Evolutionary conservation across 2,329 filamentous ascomycete genomes (phyloP).

Genomic region (Rutstroemia sydowiana): DNA sequence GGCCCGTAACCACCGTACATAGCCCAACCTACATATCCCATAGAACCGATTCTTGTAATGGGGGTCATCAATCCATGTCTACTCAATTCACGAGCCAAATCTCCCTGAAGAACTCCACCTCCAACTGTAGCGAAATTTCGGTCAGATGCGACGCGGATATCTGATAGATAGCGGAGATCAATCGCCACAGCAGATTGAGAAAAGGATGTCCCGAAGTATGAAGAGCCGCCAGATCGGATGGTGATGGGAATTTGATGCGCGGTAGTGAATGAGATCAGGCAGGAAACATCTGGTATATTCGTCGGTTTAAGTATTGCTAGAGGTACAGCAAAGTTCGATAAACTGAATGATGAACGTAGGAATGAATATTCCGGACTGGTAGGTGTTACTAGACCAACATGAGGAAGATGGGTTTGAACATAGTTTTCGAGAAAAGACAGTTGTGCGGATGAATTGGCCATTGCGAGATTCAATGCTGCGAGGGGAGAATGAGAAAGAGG

Average conservation of each 20-base stretch:
- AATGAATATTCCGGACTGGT: slow-evolving; percentile 11
- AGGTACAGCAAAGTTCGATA: slow-evolving; percentile 9
- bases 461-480: background rate
- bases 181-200: slow-evolving; percentile 30
- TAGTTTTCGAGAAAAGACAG: background rate
- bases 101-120: slow-evolving; percentile 31
- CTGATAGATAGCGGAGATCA: slow-evolving; percentile 33
- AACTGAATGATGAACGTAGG: slow-evolving; percentile 10
- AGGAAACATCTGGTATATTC: slow-evolving; percentile 23
- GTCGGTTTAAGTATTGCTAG: slow-evolving; percentile 25
- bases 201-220: slow-evolving; percentile 30
- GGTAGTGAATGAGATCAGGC: slow-evolving; percentile 17
- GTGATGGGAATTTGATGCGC: slow-evolving; percentile 17
- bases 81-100: slow-evolving; percentile 25
- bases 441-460: background rate
- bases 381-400: slow-evolving; percentile 6
- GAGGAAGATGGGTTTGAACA: background rate
- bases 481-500: background rate
- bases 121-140: slow-evolving; percentile 30
- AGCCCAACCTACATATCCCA: slow-evolving; percentile 32
- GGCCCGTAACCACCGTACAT: slow-evolving; percentile 32
- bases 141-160: slow-evolving; percentile 26
- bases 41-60: slow-evolving; percentile 22
- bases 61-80: slow-evolving; percentile 29
- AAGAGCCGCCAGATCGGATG: slow-evolving; percentile 32